Conservation (phyloP, 2,329 filamentous ascomycete species). For the Cercospora sp. region DNA sequence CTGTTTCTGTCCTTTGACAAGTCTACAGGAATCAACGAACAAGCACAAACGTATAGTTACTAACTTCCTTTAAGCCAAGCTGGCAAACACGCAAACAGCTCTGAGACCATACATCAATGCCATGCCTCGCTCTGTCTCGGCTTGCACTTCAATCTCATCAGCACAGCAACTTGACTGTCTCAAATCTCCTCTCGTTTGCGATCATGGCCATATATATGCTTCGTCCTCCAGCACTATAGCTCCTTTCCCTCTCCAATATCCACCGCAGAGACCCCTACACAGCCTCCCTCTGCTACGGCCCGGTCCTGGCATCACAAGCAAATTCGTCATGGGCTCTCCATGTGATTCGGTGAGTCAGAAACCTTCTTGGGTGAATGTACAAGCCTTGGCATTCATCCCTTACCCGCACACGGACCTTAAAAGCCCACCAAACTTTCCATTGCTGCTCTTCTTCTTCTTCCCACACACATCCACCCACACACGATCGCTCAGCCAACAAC, state of each 20-base stretch:
- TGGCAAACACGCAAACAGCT: not conserved
- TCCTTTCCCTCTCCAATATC: not conserved
- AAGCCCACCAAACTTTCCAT: not conserved
- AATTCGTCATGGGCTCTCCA: not conserved
- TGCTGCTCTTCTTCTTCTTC: not conserved
- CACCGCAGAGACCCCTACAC: not conserved
- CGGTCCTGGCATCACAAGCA: not conserved
- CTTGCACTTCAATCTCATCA: not conserved
- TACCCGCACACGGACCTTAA: not conserved
- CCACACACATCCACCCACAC: not conserved
- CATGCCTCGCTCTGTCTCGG: not conserved
- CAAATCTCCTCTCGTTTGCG: not conserved
- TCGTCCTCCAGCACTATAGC: too few species aligned
- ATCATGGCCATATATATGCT: not conserved
- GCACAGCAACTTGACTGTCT: not conserved
- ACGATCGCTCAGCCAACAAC: not conserved
- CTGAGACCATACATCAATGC: not conserved
- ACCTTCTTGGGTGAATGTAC: not conserved
- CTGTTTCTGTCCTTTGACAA: not conserved
- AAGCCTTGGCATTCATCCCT: not conserved
- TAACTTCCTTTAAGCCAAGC: not conserved
- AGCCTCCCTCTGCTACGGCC: not conserved
- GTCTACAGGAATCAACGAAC: not conserved
- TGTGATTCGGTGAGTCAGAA: not conserved
- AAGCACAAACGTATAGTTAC: not conserved